Evolutionary conservation across 108 stramenopile genomes (phyloP).

Genomic region (Nitzschia sp.): DNA sequence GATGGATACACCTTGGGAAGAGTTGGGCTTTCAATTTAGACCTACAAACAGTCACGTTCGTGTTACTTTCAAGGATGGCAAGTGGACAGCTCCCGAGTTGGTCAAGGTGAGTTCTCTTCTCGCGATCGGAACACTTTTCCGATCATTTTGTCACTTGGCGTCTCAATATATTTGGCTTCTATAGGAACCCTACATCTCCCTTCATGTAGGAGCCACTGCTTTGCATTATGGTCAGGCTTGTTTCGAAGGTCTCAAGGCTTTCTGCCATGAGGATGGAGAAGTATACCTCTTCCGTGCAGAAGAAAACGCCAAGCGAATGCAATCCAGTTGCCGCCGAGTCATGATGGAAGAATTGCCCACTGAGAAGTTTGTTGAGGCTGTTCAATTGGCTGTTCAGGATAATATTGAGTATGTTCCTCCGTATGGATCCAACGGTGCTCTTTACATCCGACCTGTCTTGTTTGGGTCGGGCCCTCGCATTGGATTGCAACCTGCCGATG

Average conservation of each 20-base stretch:
- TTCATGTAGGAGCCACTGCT: constrained; percentile 96
- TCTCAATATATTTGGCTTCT: neutral
- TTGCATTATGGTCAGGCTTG: constrained; percentile 97
- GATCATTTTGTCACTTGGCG: neutral
- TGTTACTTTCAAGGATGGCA: constrained; percentile 75
- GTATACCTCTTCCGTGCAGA: constrained; percentile 95
- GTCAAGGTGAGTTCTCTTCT: constrained; percentile 54
- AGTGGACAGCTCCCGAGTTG: constrained; percentile 73
- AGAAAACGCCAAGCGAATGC: constrained; percentile 91
- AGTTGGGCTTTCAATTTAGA: constrained; percentile 95
- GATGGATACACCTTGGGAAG: constrained; percentile 85
- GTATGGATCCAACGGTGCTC: constrained; percentile 89
- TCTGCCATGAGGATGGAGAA: constrained; percentile 87
- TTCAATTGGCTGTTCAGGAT: constrained; percentile 82
- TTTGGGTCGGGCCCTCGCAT: constrained; percentile 95
- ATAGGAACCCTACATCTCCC: constrained; percentile 81
- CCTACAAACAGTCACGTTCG: constrained; percentile 87
- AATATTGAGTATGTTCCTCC: constrained; percentile 98
- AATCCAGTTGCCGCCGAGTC: constrained; percentile 76
- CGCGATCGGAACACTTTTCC: neutral
- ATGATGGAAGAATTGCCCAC: constrained; percentile 89
- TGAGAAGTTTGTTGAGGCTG: constrained; percentile 89
- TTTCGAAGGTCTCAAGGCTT: constrained; percentile 99
- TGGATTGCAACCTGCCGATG: constrained; percentile 96
- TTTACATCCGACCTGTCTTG: constrained; percentile 95